Conservation (phyloP, 208 protist genomes). For the Acanthamoeba healyi region DNA sequence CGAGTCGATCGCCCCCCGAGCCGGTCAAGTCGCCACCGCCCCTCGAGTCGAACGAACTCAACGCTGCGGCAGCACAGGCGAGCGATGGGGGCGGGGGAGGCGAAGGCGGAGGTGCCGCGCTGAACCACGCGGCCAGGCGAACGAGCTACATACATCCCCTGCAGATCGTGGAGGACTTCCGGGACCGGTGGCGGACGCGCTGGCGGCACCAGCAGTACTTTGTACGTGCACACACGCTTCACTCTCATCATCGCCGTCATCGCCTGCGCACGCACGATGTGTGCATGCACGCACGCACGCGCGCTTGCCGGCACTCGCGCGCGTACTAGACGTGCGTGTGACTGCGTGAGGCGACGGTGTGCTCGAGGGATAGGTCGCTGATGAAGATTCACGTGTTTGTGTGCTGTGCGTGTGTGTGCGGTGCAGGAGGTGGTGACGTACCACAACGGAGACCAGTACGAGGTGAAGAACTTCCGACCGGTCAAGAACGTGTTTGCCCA, state of each 20-base stretch:
- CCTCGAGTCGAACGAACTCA: no score
- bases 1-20: not conserved
- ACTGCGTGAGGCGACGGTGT: no score
- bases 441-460: slow-evolving; percentile 22
- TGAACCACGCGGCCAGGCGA: not conserved
- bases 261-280: no score
- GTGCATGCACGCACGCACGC: not conserved
- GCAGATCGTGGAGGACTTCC: not conserved
- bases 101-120: no score
- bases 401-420: no score
- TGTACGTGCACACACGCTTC: not conserved
- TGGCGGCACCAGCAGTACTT: slow-evolving; percentile 54
- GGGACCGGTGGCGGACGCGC: slow-evolving; percentile 1
- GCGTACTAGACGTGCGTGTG: no score
- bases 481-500: slow-evolving; percentile 45
- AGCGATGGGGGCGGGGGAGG: not conserved
- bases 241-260: not conserved
- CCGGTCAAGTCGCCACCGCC: not conserved
- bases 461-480: slow-evolving; percentile 59
- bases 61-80: no score
- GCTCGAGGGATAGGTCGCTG: no score
- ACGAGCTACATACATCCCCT: not conserved
- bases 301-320: no score
- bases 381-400: not conserved
- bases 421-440: slow-evolving; percentile 63